Conservation (phyloP, 768 basidiomycete genomes). For the Aureoboletus auriporus region DNA sequence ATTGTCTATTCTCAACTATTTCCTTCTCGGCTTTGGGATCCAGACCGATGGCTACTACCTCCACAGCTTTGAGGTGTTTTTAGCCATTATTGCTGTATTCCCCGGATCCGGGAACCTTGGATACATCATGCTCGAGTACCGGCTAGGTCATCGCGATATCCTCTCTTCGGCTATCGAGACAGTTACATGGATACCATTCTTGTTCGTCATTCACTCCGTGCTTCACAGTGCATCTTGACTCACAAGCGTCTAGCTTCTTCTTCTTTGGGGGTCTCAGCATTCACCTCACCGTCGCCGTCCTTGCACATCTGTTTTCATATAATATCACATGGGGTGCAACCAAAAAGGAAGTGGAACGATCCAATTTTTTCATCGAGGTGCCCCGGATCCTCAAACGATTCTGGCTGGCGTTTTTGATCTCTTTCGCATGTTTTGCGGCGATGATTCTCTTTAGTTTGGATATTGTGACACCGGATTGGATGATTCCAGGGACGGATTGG, state of each 20-base stretch:
- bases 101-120: slow-evolving; percentile 70
- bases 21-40: slow-evolving; percentile 67
- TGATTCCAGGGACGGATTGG: slow-evolving; percentile 60
- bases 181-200: slow-evolving; percentile 31
- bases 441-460: slow-evolving; percentile 55
- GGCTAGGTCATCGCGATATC: slow-evolving; percentile 44
- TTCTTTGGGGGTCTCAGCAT: slow-evolving; percentile 56
- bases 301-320: slow-evolving; percentile 57
- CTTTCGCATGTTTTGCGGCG: slow-evolving; percentile 43
- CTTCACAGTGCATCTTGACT: background rate
- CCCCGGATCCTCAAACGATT: slow-evolving; percentile 81
- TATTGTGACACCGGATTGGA: slow-evolving; percentile 61
- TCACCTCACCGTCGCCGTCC: slow-evolving; percentile 49
- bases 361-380: slow-evolving; percentile 89
- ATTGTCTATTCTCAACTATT: slow-evolving; percentile 66
- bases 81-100: slow-evolving; percentile 70
- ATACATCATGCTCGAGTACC: slow-evolving; percentile 68
- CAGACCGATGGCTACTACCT: slow-evolving; percentile 74
- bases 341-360: slow-evolving; percentile 81
- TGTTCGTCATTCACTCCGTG: slow-evolving; percentile 16
- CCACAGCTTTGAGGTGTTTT: slow-evolving; percentile 76
- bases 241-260: slow-evolving; percentile 33
- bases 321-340: slow-evolving; percentile 60
- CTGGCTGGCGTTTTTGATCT: slow-evolving; percentile 58
- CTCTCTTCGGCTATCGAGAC: slow-evolving; percentile 21